These are phyloP conservation scores for Astrothelium macrocarpum DNA, from an alignment of 495 filamentous ascomycete species.

Conservation along the genomic window DNA sequence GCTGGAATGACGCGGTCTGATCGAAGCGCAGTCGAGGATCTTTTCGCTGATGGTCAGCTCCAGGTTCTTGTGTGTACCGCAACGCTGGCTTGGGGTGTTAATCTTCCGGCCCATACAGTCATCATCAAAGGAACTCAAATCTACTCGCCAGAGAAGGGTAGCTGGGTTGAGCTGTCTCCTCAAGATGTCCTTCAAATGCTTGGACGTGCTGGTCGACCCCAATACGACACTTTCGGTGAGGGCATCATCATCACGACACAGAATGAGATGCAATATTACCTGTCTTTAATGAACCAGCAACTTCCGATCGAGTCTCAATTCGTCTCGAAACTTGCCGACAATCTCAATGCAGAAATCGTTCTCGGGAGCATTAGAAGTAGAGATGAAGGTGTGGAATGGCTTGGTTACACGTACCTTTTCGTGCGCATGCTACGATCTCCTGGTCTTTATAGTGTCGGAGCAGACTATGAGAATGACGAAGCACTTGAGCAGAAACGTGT, in stretches of 20 bases:
- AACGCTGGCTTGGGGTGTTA: slow-evolving; percentile 93
- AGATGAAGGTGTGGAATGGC: slow-evolving; percentile 95
- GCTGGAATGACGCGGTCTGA: slow-evolving; percentile 91
- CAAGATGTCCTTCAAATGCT: slow-evolving; percentile 99
- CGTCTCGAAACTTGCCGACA: slow-evolving; percentile 86
- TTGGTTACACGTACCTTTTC: slow-evolving; percentile 97
- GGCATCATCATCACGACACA: slow-evolving; percentile 98
- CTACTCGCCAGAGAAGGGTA: slow-evolving; percentile 97
- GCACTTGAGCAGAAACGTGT: slow-evolving; percentile 92
- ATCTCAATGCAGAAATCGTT: slow-evolving; percentile 94
- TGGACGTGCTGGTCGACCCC: slow-evolving; percentile 88
- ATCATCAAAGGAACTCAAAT: slow-evolving; percentile 97
- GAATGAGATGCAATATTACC: slow-evolving; percentile 88
- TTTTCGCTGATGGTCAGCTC: slow-evolving; percentile 81
- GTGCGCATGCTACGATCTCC: slow-evolving; percentile 96
- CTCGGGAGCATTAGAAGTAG: slow-evolving; percentile 87
- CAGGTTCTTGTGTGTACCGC: slow-evolving; percentile 97
- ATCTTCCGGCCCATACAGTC: slow-evolving; percentile 86
- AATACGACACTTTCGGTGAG: slow-evolving; percentile 95
- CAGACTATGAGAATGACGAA: slow-evolving; percentile 88
- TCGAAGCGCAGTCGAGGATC: slow-evolving; percentile 86
- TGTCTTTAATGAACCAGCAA: slow-evolving; percentile 93
- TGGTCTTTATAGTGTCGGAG: slow-evolving; percentile 88
- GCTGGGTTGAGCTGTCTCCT: slow-evolving; percentile 95
- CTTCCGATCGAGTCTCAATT: slow-evolving; percentile 96